Base-by-base conservation (phyloP, 2,329 filamentous ascomycete genomes). In the Neofusicoccum ribis region DNA sequence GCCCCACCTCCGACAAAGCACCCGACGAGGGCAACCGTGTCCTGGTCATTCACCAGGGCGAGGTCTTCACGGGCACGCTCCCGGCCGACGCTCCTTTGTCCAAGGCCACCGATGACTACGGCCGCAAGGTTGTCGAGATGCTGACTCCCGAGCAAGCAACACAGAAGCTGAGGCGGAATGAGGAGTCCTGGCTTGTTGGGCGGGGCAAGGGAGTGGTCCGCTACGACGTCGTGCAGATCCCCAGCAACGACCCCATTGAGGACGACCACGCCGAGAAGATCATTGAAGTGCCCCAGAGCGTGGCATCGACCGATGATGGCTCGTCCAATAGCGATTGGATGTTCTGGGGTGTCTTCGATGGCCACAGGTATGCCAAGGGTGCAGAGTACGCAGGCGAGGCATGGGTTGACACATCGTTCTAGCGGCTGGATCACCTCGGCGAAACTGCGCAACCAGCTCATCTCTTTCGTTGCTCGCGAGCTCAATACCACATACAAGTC, bases 331-430 rank as follows among this genome's bases (percentile, higher is more conserved):
- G 86, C 67, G 96, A 99, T 78, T 99, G 95, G 95, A 98, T 98
- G 93, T 99, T 99, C 78, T 99, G 96, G 95, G 95, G 93, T 65
- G 93, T 99, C 17, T 99, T 98, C 78, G 95, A 99, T 75, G 95
- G 95, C 0, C 95, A 99, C 79, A 92, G 91, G 92, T 94, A 82
- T 60, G 56, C 9, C 43, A 47, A 60, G 41, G 41, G 9, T 60
- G 56, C 44, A 5, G 78, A 86, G 11, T 34, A 4, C 8, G 12
- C 14, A 41, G 15, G 61, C 34, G 27, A 50, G 43, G 27, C 17
- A 31, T 47, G n/a, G 51, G 44, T 23, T 67, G 37, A 68, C 70
- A 65, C 14, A 36, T n/a, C 15, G 17, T 52, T 70, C 65, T 71
- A 96, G 92, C 51, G 95, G 95, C 70, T 99, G 95, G 95, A 97